Evolutionary conservation across 768 basidiomycete species (phyloP).

Genomic region (Suillus discolor): DNA sequence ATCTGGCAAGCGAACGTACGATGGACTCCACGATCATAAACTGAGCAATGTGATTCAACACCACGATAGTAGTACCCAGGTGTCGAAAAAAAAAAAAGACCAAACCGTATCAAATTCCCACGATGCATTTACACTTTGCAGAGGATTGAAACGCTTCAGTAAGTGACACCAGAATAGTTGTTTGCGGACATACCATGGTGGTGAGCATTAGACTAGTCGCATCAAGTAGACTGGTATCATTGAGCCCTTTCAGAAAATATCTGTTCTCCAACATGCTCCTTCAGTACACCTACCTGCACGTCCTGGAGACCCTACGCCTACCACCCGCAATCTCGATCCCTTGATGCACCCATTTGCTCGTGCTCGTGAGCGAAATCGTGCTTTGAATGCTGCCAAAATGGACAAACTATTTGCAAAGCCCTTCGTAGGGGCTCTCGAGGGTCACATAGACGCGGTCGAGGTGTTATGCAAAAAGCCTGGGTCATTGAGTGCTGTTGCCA

Average conservation of each 20-base stretch:
- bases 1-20: neutral
- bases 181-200: conserved; percentile 10
- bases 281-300: conserved; percentile 71
- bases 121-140: neutral
- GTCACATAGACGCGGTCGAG: conserved; percentile 95
- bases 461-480: conserved; percentile 72
- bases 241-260: conserved; percentile 65
- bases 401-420: conserved; percentile 98
- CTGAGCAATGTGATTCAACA: neutral
- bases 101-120: neutral
- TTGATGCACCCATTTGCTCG: conserved; percentile 95
- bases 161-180: neutral
- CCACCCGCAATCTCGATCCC: conserved; percentile 90
- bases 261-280: conserved; percentile 83
- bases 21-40: neutral
- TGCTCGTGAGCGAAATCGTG: conserved; percentile 90
- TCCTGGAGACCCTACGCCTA: conserved; percentile 84
- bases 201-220: conserved; percentile 1
- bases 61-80: too few species aligned
- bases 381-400: conserved; percentile 94
- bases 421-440: conserved; percentile 86
- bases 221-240: conserved; percentile 7
- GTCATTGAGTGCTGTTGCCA: conserved; percentile 78
- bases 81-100: neutral
- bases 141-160: neutral